Percentiles rank a stretch among this genome's conserved stretches.
Evolutionary conservation across 495 filamentous ascomycete species (phyloP).

Genomic region (Xylaria cubensis): DNA sequence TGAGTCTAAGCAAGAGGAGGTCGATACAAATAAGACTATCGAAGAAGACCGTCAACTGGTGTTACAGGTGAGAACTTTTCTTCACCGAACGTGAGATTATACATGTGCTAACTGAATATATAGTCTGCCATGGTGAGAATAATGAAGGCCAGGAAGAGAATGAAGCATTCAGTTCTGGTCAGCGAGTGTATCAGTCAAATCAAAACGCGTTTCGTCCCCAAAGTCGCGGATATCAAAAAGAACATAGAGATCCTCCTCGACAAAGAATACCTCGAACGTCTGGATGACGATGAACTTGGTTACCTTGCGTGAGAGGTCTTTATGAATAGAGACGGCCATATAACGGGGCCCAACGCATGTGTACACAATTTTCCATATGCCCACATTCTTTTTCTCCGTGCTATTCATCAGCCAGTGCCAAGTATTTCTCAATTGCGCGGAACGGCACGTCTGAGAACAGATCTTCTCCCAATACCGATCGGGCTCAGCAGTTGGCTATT

Average conservation of each 20-base stretch:
- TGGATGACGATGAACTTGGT: constrained; percentile 92
- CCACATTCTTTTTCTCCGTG: constrained; percentile 23
- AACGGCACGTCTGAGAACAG: constrained; percentile 3
- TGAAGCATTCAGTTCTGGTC: constrained; percentile 94
- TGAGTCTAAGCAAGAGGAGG: constrained; percentile 92
- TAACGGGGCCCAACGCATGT: constrained; percentile 6
- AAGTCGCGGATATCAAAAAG: constrained; percentile 96
- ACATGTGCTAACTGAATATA: constrained; percentile 36
- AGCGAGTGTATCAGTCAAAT: constrained; percentile 95
- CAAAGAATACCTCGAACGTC: constrained; percentile 97
- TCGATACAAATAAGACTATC: constrained; percentile 98
- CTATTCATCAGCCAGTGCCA: constrained; percentile 20
- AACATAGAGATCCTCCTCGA: constrained; percentile 98
- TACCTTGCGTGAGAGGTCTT: constrained; percentile 71
- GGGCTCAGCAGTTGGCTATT: constrained; percentile 9
- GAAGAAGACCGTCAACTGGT: constrained; percentile 97
- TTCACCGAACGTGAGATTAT: constrained; percentile 59
- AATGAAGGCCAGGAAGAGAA: constrained; percentile 99
- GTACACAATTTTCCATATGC: constrained; percentile 22
- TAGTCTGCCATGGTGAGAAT: constrained; percentile 98
- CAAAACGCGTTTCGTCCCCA: constrained; percentile 89
- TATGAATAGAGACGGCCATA: neutral
- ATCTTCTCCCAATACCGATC: neutral
- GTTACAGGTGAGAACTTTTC: constrained; percentile 79
- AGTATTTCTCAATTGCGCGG: constrained; percentile 20